Evolutionary conservation across 345 rosid genomes (phyloP).

Genomic region (Angophora floribunda): DNA sequence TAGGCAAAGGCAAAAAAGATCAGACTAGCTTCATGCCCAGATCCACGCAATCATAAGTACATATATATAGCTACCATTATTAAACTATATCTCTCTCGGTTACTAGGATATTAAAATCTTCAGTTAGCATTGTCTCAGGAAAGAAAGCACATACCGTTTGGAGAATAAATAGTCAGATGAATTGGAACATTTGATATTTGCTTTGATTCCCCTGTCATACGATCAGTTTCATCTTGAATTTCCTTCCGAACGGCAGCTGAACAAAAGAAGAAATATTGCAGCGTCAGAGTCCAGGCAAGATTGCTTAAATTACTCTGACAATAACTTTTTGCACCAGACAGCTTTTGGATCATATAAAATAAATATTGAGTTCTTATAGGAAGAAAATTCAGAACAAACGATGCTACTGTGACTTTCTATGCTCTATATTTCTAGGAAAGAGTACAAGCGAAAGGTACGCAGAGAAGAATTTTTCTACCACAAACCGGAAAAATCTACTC

Average conservation of each 20-base stretch:
- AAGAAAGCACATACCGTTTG: conserved; percentile 53
- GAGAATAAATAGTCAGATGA: conserved; percentile 68
- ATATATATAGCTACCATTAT: neutral
- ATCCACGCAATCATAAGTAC: neutral
- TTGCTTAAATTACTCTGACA: neutral
- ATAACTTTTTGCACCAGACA: neutral
- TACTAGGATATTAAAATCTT: neutral
- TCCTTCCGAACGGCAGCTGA: conserved; percentile 68
- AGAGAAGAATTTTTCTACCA: neutral
- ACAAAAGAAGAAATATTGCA: neutral
- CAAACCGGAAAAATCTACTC: neutral
- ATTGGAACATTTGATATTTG: conserved; percentile 68
- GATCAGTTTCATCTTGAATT: conserved; percentile 67
- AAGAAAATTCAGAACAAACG: neutral
- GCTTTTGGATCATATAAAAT: neutral
- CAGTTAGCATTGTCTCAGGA: neutral
- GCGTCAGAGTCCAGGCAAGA: neutral
- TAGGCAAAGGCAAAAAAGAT: neutral
- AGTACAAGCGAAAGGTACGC: neutral
- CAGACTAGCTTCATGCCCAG: too few relatives aligned
- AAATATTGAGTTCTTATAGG: neutral
- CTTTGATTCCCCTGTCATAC: conserved; percentile 65
- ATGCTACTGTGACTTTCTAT: neutral
- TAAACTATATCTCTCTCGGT: neutral
- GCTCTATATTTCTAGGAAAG: neutral